Conservation (phyloP, 2,329 filamentous ascomycete species). For the Xylariaceae sp. region DNA sequence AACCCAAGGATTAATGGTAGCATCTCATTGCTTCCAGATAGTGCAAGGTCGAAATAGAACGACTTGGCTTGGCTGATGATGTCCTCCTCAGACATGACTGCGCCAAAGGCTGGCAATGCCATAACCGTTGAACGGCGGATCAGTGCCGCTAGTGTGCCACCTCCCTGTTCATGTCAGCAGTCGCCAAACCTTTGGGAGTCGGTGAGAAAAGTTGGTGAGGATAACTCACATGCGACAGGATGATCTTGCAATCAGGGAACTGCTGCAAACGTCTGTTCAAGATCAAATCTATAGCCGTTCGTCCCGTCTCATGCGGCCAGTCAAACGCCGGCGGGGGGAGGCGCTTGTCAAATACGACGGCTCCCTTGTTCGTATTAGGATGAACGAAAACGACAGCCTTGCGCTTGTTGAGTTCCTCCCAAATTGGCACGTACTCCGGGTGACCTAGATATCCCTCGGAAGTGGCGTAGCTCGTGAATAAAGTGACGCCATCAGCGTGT, state of each 20-base stretch:
- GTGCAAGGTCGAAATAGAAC: neutral
- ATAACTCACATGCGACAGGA: too few species aligned
- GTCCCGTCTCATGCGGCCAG: constrained; percentile 1
- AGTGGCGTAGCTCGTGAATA: neutral
- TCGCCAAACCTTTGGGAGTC: too few species aligned
- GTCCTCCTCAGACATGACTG: neutral
- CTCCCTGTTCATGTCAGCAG: too few species aligned
- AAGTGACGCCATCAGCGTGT: neutral
- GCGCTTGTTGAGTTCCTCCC: neutral
- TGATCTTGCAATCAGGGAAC: neutral
- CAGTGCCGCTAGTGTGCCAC: neutral
- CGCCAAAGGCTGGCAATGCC: neutral
- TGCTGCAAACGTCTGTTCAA: neutral
- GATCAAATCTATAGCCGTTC: neutral
- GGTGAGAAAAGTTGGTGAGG: too few species aligned
- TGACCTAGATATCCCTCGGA: neutral
- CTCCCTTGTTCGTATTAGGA: neutral
- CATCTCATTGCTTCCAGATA: neutral
- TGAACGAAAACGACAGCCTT: neutral
- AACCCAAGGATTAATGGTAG: neutral
- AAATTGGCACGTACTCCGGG: neutral
- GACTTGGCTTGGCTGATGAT: neutral
- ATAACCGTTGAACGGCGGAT: neutral
- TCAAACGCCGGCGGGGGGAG: neutral
- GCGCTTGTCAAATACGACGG: neutral